Evolutionary conservation across 768 basidiomycete species (phyloP), one percentile per base, ranked within the genome.

Genomic region (Rhodocollybia butyracea): DNA sequence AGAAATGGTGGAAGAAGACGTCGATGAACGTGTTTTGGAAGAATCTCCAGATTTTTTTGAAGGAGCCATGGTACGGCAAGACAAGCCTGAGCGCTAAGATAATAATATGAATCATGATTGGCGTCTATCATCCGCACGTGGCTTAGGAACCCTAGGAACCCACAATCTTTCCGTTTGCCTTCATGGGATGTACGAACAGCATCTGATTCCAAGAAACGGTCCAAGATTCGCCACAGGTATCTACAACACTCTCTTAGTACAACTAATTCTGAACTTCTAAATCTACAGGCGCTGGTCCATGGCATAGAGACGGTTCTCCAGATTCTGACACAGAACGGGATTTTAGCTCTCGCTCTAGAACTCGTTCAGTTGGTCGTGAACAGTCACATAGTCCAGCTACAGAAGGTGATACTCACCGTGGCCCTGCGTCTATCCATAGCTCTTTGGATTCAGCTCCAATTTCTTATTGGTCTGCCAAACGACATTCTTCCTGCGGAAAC

Each of bases 401-500:
- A n/a, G 68, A 62, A 59, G 31, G 24, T 29, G 43, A 36, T 4
- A 12, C n/a, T 12, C 32, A 50, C 22, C 36, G 51, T 12, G 24
- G 1, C 13, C 69, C 30, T 26, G 76, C 72, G 60, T 83, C 81
- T 1, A 67, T 77, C 11, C 83, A 77, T 47, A 77, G 76, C 4
- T 61, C 51, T 41, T 59, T 48, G 26, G 56, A 46, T 57, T 78
- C 69, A 27, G 59, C 81, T n/a, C 77, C 85, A 27, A 80, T 89
- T 19, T 89, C 89, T 0, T 88, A 89, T 69, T 91, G 88, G 88
- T 88, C 88, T 39, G 86, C 87, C 4, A 94, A 95, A 68, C 83
- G 94, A 40, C 94, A 98, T 73, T 80, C 92, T 32, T 93, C 91
- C 12, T 92, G 89, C 66, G 92, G 92, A 12, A 95, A 94, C 66